Conservation (phyloP, 805 yeast species). For the Barnettozyma californica region DNA sequence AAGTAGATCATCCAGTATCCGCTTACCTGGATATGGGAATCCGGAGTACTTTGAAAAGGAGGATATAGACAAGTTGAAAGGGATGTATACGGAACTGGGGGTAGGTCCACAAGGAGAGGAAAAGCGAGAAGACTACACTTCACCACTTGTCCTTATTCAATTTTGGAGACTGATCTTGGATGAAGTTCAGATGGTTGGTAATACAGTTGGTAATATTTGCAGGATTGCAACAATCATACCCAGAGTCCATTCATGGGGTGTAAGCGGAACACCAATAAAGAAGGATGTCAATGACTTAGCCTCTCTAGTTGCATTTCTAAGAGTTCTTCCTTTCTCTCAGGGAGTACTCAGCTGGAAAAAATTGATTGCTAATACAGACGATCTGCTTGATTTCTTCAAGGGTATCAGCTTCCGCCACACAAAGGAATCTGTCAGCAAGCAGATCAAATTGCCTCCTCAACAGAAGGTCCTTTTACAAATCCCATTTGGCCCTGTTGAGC, state of each 20-base stretch:
- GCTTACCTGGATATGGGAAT: neutral
- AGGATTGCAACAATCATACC: constrained; percentile 76
- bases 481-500: constrained; percentile 79
- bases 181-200: constrained; percentile 91
- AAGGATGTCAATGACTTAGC: constrained; percentile 60
- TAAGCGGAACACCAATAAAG: constrained; percentile 89
- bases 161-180: constrained; percentile 90
- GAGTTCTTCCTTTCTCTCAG: constrained; percentile 53
- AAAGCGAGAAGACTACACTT: constrained; percentile 47
- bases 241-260: constrained; percentile 92
- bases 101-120: constrained; percentile 1
- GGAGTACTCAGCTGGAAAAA: constrained; percentile 16
- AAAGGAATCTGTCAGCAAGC: constrained; percentile 72
- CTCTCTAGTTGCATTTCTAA: constrained; percentile 63
- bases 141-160: constrained; percentile 76
- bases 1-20: neutral
- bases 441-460: constrained; percentile 77
- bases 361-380: constrained; percentile 19
- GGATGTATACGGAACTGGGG: constrained; percentile 11
- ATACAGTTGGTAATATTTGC: constrained; percentile 69
- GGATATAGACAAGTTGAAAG: neutral
- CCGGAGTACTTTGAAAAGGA: neutral
- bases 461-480: constrained; percentile 60
- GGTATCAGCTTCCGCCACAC: constrained; percentile 70
- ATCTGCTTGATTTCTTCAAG: constrained; percentile 49